Evolutionary conservation across 2,329 filamentous ascomycete genomes (phyloP), one percentile per base, ranked within the genome.

Genomic region (Grosmannia huntii): DNA sequence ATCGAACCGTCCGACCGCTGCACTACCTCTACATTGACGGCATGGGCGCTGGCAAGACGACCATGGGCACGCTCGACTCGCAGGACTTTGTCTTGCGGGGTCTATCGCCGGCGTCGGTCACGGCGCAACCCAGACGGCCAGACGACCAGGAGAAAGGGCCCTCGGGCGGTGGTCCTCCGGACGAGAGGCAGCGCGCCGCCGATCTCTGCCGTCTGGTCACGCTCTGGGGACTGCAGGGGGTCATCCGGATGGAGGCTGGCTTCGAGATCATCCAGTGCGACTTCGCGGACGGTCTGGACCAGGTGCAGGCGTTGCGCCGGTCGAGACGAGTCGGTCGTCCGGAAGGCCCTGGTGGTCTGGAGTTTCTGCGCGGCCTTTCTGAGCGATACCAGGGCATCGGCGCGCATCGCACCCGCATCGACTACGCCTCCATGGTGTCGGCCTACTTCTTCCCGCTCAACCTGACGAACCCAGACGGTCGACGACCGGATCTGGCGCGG

Each of bases 21-120:
- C 76, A 77, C 7, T 72, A 88, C 5, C 71, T 90, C 2, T 87
- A 89, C 64, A 66, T 89, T 16, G 86, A 90, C 65, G 86, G 62
- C 44, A 63, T 63, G 62, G 58, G 62, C 52, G 62, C 60, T 25
- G 53, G 59, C 49, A 63, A 63, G 86, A 3, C 82, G 0, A 57
- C 65, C 3, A 80, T 84, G 66, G 86, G 86, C 2, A 87, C 85
- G 0, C 73, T 89, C 4, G 86, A 89, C 65, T 76, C 80, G 0
- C 84, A 88, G 64, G 85, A 89, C 64, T 66, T 76, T 1, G 65
- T 89, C 46, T 57, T 23, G 53, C 41, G 31, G 11, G 46, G 46
- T 1, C n/a, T 31, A 19, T 16, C 19, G 23, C 14, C 50, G 0
- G 25, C 25, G 11, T 9, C 16, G 49, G 10, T 31, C 16, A 23